Evolutionary conservation across 495 filamentous ascomycete species (phyloP).

Genomic region (Xylaria castorea): DNA sequence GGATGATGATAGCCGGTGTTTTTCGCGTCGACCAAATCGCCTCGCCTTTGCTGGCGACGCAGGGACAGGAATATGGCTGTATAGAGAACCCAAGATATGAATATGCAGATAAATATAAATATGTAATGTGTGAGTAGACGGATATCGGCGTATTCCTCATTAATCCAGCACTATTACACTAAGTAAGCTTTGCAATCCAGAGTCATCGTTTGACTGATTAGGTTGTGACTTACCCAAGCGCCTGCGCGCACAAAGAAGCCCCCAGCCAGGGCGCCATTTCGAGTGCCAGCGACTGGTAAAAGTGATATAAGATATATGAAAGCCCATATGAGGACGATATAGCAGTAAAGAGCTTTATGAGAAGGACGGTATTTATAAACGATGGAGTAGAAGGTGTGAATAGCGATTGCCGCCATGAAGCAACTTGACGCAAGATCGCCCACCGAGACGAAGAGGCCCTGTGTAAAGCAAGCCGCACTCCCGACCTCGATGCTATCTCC

Average conservation of each 20-base stretch:
- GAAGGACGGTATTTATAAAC: constrained; percentile 64
- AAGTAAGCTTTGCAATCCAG: constrained; percentile 17
- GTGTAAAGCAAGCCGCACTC: constrained; percentile 66
- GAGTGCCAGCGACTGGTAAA: constrained; percentile 57
- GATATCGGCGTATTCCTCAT: constrained; percentile 60
- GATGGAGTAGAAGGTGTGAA: constrained; percentile 72
- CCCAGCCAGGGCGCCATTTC: constrained; percentile 52
- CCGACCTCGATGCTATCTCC: constrained; percentile 62
- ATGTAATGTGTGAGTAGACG: constrained; percentile 80
- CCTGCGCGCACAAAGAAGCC: constrained; percentile 68
- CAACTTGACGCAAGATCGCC: constrained; percentile 74
- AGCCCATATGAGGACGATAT: constrained; percentile 61
- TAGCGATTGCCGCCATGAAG: constrained; percentile 72
- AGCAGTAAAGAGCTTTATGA: constrained; percentile 57
- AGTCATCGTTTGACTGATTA: constrained; percentile 3
- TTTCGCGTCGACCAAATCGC: constrained; percentile 23
- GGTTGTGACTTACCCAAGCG: constrained; percentile 61
- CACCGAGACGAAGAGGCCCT: constrained; percentile 74
- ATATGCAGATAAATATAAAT: constrained; percentile 77
- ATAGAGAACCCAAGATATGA: constrained; percentile 70
- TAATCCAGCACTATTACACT: constrained; percentile 71
- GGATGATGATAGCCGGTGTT: constrained; percentile 54
- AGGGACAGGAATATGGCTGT: constrained; percentile 68
- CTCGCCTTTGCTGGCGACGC: constrained; percentile 34
- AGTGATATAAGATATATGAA: constrained; percentile 65